Conservation (phyloP, 441 rosid genomes). For the Bruguiera hainesii region DNA sequence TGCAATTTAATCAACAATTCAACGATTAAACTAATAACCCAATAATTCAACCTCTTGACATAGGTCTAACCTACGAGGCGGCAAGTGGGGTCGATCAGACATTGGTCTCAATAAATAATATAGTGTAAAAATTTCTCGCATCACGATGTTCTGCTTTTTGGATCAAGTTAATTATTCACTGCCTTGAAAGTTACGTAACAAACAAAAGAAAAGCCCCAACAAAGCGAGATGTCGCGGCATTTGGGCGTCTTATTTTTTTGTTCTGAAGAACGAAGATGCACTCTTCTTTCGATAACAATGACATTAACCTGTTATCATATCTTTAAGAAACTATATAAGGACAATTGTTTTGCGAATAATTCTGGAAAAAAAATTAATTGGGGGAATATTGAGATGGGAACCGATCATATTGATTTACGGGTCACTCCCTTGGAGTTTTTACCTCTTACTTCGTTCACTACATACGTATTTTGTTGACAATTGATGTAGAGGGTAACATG, state of each 20-base stretch:
- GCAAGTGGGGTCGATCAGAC: constrained; percentile 43
- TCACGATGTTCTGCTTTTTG: not conserved
- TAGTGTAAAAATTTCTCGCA: no score
- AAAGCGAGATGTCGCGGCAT: no score
- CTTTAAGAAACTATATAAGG: no score
- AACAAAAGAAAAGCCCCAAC: not conserved
- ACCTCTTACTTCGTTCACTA: not conserved
- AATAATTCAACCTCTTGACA: not conserved
- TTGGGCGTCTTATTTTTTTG: not conserved
- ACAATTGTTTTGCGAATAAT: no score
- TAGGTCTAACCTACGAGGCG: constrained; percentile 18
- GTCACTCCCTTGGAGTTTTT: not conserved
- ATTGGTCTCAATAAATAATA: constrained; percentile 20
- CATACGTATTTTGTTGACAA: not conserved
- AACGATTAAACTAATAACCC: no score
- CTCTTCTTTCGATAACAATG: no score
- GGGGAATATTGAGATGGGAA: no score
- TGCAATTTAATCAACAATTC: no score
- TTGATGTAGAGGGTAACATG: not conserved
- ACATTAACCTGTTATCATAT: no score
- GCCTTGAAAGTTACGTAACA: not conserved
- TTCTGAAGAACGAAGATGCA: no score
- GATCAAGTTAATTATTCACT: not conserved
- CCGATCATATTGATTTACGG: not conserved
- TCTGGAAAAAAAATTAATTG: no score